Evolutionary conservation across 768 basidiomycete species (phyloP).

Genomic region (Suillus plorans): DNA sequence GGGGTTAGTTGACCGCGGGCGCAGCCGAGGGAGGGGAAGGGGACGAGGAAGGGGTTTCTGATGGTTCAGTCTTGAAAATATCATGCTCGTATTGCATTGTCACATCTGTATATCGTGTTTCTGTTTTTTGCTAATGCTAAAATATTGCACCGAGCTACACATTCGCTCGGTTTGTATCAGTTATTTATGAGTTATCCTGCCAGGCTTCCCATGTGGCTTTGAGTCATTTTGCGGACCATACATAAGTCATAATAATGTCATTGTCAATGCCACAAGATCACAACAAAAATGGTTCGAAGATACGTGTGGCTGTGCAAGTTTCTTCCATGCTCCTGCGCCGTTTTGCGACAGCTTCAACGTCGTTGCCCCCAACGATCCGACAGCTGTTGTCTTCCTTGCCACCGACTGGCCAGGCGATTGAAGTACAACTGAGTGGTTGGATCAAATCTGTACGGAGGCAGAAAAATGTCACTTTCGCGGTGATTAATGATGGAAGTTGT

Average conservation of each 20-base stretch:
- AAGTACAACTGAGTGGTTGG: conserved; percentile 70
- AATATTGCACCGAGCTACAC: conserved; percentile 19
- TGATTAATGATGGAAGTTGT: conserved; percentile 79
- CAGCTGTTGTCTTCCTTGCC: conserved; percentile 34
- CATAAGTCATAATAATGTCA: background rate
- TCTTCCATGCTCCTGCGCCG: conserved; percentile 26
- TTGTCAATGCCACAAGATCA: background rate
- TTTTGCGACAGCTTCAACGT: conserved; percentile 29
- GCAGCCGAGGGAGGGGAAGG: conserved; percentile 56
- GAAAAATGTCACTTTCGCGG: conserved; percentile 85
- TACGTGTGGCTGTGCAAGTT: conserved; percentile 25
- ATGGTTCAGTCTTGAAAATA: conserved; percentile 4
- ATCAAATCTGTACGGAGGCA: conserved; percentile 82
- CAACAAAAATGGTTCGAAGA: background rate
- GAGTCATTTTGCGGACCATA: background rate
- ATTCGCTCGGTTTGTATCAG: conserved; percentile 22
- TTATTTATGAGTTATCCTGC: background rate
- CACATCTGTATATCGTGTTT: conserved; percentile 8
- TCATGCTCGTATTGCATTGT: conserved; percentile 7
- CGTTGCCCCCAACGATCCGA: conserved; percentile 33
- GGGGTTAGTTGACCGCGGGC: conserved; percentile 48
- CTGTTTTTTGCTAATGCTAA: conserved; percentile 21
- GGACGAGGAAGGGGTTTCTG: conserved; percentile 47
- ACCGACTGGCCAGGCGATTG: conserved; percentile 8
- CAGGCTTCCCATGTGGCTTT: background rate